Percentiles rank a stretch among this genome's conserved stretches.
These are phyloP conservation scores for Trichoderma cornu-damae DNA, from an alignment of 2,329 filamentous ascomycete genomes.

Conservation along the genomic window DNA sequence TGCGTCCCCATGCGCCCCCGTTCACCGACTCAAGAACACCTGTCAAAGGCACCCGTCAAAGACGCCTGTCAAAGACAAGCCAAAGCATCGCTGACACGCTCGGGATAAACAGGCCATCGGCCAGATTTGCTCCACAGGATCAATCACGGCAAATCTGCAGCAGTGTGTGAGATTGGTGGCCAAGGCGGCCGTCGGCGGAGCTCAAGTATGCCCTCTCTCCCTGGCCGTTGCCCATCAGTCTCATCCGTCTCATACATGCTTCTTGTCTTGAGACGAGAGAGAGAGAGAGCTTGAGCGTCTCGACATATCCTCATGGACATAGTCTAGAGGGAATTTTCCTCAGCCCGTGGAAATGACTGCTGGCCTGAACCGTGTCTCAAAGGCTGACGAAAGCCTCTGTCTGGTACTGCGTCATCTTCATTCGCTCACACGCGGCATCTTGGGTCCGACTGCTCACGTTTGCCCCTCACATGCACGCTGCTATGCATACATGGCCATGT, in stretches of 20 bases:
- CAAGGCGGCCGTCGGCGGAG: constrained; percentile 69
- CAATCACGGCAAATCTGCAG: constrained; percentile 70
- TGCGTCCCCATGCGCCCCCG: neutral
- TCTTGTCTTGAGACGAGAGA: neutral
- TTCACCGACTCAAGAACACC: neutral
- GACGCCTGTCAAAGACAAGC: neutral
- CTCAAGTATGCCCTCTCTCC: constrained; percentile 55
- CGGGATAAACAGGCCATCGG: constrained; percentile 60
- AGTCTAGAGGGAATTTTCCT: no score
- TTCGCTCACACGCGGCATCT: neutral
- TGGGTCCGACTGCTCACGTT: neutral
- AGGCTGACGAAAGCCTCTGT: neutral
- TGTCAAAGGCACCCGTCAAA: neutral
- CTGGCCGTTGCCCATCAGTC: neutral
- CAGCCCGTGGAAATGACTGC: neutral
- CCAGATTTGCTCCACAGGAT: constrained; percentile 81
- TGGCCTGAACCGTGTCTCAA: constrained; percentile 4
- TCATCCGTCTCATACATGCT: neutral
- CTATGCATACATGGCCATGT: neutral
- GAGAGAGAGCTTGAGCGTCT: neutral
- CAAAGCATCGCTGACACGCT: neutral
- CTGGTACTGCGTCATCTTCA: neutral
- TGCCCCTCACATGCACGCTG: neutral
- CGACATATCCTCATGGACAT: neutral
- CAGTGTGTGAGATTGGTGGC: constrained; percentile 69